Conservation (phyloP, 192 early-diverging fungal species). For the Coemansia sp. region DNA sequence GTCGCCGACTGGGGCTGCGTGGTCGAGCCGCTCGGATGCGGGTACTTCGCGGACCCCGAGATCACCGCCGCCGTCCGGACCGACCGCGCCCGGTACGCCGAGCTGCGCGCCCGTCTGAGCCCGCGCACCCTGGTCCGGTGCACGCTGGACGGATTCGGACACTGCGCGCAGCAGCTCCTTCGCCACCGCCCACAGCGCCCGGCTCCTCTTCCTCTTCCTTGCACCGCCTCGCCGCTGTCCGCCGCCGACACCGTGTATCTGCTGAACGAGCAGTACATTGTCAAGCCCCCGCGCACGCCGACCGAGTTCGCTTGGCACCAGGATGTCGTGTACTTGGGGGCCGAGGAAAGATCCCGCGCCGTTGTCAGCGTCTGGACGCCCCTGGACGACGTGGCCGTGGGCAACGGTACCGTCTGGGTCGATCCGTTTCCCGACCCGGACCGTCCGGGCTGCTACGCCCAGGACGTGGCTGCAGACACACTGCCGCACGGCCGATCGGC, state of each 20-base stretch:
- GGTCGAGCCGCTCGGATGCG: conserved; percentile 52
- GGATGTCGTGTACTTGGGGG: conserved; percentile 33
- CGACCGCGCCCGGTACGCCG: conserved; percentile 11
- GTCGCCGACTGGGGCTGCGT: conserved; percentile 48
- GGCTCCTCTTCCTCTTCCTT: no score
- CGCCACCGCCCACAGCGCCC: not conserved
- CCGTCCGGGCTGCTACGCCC: conserved; percentile 21
- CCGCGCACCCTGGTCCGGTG: conserved; percentile 10
- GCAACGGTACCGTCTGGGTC: conserved; percentile 40
- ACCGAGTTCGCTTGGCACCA: conserved; percentile 53
- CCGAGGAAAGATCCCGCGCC: conserved; percentile 13
- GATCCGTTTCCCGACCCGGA: conserved; percentile 41
- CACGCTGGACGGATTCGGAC: conserved; percentile 40
- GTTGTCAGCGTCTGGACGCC: conserved; percentile 50
- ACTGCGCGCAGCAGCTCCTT: conserved; percentile 26
- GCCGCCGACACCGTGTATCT: not conserved
- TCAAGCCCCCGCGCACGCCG: conserved; percentile 37
- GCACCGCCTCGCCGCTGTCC: no score
- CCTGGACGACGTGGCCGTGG: conserved; percentile 19
- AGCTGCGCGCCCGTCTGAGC: conserved; percentile 15
- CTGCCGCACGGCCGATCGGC: not conserved
- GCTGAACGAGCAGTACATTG: conserved; percentile 55
- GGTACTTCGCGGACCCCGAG: conserved; percentile 21
- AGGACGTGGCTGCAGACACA: not conserved
- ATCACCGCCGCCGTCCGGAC: conserved; percentile 12